These are phyloP conservation scores for Aspergillus haitiensis DNA, from an alignment of 495 filamentous ascomycete genomes.

Conservation along the genomic window DNA sequence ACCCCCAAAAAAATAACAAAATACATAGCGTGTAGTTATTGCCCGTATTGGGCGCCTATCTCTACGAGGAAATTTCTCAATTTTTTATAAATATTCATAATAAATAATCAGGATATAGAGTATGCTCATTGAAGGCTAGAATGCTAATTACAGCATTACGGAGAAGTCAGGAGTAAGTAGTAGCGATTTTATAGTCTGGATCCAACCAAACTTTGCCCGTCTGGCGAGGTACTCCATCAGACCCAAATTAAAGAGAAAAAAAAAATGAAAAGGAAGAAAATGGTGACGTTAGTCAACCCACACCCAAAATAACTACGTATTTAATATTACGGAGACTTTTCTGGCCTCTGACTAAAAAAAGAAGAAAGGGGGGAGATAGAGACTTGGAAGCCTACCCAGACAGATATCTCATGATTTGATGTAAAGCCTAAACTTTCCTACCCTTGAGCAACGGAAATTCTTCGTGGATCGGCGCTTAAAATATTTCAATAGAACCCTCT, in stretches of 20 bases:
- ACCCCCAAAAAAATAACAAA: not conserved
- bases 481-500: not conserved
- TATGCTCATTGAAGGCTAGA: too few relatives aligned
- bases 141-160: not conserved
- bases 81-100: too few relatives aligned
- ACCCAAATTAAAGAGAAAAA: conserved; percentile 5
- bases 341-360: not conserved
- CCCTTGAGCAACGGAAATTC: not conserved
- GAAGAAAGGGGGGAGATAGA: not conserved
- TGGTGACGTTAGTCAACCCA: conserved; percentile 7
- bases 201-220: conserved; percentile 9
- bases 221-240: not conserved
- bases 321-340: not conserved
- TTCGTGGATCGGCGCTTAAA: not conserved
- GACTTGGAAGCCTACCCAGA: not conserved
- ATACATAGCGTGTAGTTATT: too few relatives aligned
- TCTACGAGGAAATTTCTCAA: too few relatives aligned
- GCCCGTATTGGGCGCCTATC: too few relatives aligned
- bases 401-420: not conserved
- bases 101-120: too few relatives aligned
- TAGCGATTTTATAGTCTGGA: not conserved
- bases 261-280: not conserved
- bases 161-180: not conserved
- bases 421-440: not conserved
- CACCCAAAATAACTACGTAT: not conserved